These are phyloP conservation scores for Pseudogymnoascus sp. DNA, from an alignment of 2,329 filamentous ascomycete species.

Conservation along the genomic window DNA sequence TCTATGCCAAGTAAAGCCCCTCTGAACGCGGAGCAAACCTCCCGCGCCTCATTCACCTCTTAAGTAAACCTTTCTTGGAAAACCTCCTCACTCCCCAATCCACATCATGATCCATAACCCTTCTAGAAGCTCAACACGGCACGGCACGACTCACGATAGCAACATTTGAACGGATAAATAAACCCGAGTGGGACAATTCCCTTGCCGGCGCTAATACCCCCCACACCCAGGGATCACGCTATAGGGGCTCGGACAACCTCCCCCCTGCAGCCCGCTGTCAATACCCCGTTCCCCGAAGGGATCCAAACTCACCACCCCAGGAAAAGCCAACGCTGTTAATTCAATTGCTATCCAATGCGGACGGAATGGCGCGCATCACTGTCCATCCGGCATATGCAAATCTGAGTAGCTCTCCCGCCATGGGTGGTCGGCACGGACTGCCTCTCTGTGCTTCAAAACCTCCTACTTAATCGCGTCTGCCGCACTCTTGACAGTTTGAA, in stretches of 20 bases:
- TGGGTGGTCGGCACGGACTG: neutral
- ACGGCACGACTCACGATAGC: neutral
- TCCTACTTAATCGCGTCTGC: neutral
- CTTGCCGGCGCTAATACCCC: neutral
- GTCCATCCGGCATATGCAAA: neutral
- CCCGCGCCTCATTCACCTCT: neutral
- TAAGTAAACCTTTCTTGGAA: constrained; percentile 3
- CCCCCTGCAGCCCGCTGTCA: neutral
- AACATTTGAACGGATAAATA: neutral
- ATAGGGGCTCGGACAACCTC: neutral
- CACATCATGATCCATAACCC: neutral
- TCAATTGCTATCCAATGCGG: neutral
- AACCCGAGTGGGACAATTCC: neutral
- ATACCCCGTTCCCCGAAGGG: neutral
- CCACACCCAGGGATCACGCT: neutral
- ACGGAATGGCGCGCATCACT: neutral
- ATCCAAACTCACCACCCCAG: neutral
- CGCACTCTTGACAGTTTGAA: neutral
- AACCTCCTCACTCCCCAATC: neutral
- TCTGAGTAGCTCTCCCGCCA: neutral
- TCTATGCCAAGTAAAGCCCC: neutral
- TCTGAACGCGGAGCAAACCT: neutral
- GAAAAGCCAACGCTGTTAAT: neutral
- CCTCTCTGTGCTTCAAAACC: neutral
- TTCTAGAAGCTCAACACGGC: neutral